Evolutionary conservation across 331 rosid species (phyloP), one percentile per base, ranked within the genome.

Genomic region (Rosa hybrid): DNA sequence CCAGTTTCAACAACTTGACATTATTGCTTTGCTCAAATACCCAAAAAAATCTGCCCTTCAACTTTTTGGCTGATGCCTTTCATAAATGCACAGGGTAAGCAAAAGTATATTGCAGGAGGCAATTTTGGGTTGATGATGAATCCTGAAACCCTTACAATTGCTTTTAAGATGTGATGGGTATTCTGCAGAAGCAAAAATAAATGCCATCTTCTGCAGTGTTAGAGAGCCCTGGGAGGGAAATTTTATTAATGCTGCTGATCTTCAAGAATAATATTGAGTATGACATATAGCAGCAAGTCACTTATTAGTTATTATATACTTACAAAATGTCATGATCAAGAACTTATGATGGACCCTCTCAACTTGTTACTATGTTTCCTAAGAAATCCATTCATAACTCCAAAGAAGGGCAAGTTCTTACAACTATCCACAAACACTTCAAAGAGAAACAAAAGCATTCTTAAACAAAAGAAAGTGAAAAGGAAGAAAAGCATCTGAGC

Each of bases 1-100:
- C 71, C 71, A 65, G 71, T 38, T 65, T 65, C 72, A 68, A 68
- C 72, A 68, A 68, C 49, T 68, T 67, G 71, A 34, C 45, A 27
- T 5, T 11, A 12, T 12, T 54, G 21, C 59, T 53, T 53, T 54
- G 8, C 4, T 12, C 42, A 12, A 12, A 63, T 30, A 5, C 42
- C 1, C 21, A 14, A 34, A 65, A 13, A 34, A 13, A 34, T 45
- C 20, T 25, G 68, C 30, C 17, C 14, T 62, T 62, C 38, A 25
- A 4, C 8, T 57, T 57, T 57, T 17, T 21, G 60, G 11, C 7
- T 18, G 59, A 56, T 6, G 62, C 25, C 30, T 25, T 17, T 9
- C 17, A 4, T 60, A 60, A 23, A 23, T 23, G 39, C 39, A 60
- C 23, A n/a, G 34, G 68, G 63, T 53, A 53, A 53, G 59, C 21